Evolutionary conservation across 257 asterid species (phyloP), one percentile per base, ranked within the genome.

Genomic region (Penstemon eatonii): DNA sequence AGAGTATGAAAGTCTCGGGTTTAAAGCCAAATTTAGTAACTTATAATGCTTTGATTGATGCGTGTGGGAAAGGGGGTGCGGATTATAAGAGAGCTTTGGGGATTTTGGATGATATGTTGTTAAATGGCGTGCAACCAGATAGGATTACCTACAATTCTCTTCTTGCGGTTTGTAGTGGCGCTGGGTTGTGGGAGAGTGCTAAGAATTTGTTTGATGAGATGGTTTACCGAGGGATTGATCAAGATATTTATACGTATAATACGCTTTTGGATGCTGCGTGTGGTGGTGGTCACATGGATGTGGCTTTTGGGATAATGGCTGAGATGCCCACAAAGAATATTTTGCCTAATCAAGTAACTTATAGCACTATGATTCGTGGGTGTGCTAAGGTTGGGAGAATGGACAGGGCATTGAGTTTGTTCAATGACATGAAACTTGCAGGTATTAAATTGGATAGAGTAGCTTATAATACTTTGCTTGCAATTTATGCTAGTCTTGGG

Each of bases 11-110:
- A 88, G 80, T 65, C 71, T 75, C 83, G 5, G 91, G 91, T 68
- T 85, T 93, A 89, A 93, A 82, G 87, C 96, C 96, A 0, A 93
- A 90, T 85, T 75, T 90, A 54, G 90, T 93, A 4, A 93, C 99
- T 11, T 93, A 87, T 7, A 90, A 93, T 73, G 96, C 99, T 3
- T 56, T 93, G 52, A 93, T 93, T 33, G 96, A 93, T 78, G 97
- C 99, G 0, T 93, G 99, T 76, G 96, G 95, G 0, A 93, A 93
- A 82, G 97, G 99, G 67, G 99, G 99, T 58, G 96, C 91, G 1
- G 94, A 86, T 81, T 88, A 84, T 83, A 85, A 64, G 70, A 83
- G 91, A 87, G 99, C 99, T n/a, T 77, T 77, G 2, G 84, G 76
- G 65, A 78, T 88, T 72, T 90, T 88, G 40, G 82, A 84, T 52